Conservation (phyloP, 139 green algal genomes). For the Coccomyxa sp. region DNA sequence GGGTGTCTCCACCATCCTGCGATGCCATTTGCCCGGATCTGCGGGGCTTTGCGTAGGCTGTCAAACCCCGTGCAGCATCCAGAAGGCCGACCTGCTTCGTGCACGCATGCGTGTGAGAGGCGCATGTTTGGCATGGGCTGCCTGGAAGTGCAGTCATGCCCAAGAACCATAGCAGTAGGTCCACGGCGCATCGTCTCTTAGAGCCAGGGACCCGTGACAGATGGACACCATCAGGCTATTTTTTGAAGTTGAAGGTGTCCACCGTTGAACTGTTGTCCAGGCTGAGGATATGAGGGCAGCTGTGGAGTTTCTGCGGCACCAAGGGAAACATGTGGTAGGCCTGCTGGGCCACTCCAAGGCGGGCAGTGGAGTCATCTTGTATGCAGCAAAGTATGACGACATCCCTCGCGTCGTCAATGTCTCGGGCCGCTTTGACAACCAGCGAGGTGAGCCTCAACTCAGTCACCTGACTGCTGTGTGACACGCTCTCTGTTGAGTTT, state of each 20-base stretch:
- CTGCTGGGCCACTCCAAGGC: slow-evolving; percentile 58
- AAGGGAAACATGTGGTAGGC: slow-evolving; percentile 3
- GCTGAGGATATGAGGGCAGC: slow-evolving; percentile 9
- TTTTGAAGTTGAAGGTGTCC: background rate
- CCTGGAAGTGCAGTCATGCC: background rate
- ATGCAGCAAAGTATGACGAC: slow-evolving; percentile 51
- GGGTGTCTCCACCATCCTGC: too few relatives aligned
- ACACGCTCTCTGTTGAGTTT: background rate
- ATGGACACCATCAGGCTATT: background rate
- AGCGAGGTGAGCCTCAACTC: slow-evolving; percentile 10
- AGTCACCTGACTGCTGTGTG: background rate
- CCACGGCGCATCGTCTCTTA: background rate
- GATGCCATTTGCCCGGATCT: background rate
- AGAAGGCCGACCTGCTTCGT: background rate
- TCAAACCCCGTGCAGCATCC: background rate
- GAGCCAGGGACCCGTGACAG: background rate
- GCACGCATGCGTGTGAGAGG: too few relatives aligned
- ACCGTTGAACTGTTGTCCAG: background rate
- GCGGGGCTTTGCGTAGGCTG: too few relatives aligned
- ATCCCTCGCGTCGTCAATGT: slow-evolving; percentile 61
- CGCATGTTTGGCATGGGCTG: too few relatives aligned
- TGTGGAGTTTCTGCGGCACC: slow-evolving; percentile 12
- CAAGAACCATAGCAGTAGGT: background rate
- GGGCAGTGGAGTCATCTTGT: slow-evolving; percentile 52
- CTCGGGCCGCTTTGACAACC: slow-evolving; percentile 43